phyloP scores from a whole-genome alignment of 2,329 filamentous ascomycete species.

The Pseudogymnoascus sp. region DNA sequence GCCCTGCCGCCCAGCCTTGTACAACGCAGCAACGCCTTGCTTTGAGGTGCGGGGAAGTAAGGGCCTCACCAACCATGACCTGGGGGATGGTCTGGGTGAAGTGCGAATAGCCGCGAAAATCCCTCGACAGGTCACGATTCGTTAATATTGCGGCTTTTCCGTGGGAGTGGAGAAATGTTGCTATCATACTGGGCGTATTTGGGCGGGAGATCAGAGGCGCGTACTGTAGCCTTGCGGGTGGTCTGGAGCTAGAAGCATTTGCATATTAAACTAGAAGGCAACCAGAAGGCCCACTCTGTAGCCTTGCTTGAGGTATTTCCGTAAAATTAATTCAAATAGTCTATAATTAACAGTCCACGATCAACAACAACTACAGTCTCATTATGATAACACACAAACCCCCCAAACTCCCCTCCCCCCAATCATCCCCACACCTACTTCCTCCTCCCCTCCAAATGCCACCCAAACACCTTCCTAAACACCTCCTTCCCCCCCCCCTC shows the following conservation, averaged over 20 bases:
- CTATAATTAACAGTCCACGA: background rate
- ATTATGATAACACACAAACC: background rate
- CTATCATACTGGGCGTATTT: background rate
- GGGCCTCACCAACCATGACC: background rate
- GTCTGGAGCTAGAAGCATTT: background rate
- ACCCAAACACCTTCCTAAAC: constrained; percentile 71
- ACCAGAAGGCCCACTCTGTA: background rate
- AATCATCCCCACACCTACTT: background rate
- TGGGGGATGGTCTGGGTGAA: background rate
- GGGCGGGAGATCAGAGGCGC: background rate
- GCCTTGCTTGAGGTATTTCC: background rate
- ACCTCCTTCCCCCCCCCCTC: constrained; percentile 64
- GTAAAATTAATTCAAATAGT: background rate
- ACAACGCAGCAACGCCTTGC: background rate
- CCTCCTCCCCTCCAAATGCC: constrained; percentile 56
- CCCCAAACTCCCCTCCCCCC: background rate
- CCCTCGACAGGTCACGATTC: background rate
- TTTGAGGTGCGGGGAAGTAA: background rate
- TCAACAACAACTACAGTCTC: background rate
- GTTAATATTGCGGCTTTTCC: background rate
- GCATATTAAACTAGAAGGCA: background rate
- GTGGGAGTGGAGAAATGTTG: background rate
- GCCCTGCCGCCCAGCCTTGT: background rate
- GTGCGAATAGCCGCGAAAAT: background rate
- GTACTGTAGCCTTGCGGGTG: background rate